Base-by-base conservation (phyloP, 176 grass and related monocot species). In the Ananas comosus region DNA sequence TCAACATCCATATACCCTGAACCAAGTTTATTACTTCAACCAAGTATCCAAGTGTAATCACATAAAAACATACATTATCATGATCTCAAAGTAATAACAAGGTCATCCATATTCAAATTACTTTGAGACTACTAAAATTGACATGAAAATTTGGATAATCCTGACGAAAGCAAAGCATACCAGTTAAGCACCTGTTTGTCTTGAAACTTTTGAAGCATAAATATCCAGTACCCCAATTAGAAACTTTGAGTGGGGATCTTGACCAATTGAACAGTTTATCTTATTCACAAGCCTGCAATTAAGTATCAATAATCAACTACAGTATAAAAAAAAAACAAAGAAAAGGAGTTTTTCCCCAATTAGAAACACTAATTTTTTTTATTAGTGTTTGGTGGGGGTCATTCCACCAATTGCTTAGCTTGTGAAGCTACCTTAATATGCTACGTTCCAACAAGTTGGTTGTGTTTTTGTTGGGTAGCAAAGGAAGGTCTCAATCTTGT, bases 121-220 rank as follows among this genome's bases (percentile, higher is more conserved):
- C 56, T 61, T 61, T 19, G 16, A 61, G n/a, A 61, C 22, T 22
- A 7, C 21, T 61, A 9, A 10, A 10, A 59, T 61, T 22, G 17
- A 61, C n/a, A 61, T 18, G 65, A 72, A 63, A 71, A 70, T 21
- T 56, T 70, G 66, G 72, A 66, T 73, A 76, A 61, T 50, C 64
- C 76, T 59, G 54, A 72, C 68, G 50, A 73, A 80, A 74, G 27
- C 65, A 92, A 97, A 84, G 89, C 89, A 76, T 97, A 92, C 94
- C 80, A 75, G 79, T 73, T 87, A 88, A 85, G 80, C 87, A 97
- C 94, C 94, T 97, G 94, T 97, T 97, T 85, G 89, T 92, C 85
- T 97, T 97, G 84, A 97, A 97, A 92, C 86, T 92, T 87, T 97
- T 89, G 75, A 97, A 97, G 76, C 94, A 87, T 97, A 97, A 79